Conservation (phyloP, 2,329 filamentous ascomycete genomes). For the Sclerotiophoma versabilis region DNA sequence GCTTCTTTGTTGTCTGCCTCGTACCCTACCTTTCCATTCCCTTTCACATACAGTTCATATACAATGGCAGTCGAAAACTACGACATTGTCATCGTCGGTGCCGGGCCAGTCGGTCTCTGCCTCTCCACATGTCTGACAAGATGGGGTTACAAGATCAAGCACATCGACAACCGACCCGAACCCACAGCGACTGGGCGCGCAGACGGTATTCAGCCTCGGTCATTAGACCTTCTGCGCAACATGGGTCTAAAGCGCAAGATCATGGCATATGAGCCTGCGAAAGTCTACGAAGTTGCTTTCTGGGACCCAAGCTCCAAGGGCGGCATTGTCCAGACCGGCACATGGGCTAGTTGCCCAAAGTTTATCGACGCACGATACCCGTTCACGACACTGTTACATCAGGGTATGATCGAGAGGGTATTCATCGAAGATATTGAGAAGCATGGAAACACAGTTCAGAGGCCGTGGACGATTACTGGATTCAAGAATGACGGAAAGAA, state of each 20-base stretch:
- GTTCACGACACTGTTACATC: constrained; percentile 68
- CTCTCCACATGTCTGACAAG: constrained; percentile 85
- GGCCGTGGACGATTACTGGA: constrained; percentile 68
- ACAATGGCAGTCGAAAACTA: constrained; percentile 56
- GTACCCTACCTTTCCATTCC: neutral
- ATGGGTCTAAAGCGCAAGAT: constrained; percentile 88
- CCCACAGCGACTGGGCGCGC: constrained; percentile 86
- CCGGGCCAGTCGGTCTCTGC: constrained; percentile 86
- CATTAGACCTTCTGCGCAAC: constrained; percentile 84
- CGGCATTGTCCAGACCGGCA: constrained; percentile 66
- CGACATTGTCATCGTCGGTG: constrained; percentile 83
- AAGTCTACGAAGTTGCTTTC: constrained; percentile 76
- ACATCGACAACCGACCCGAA: constrained; percentile 88
- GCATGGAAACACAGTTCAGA: constrained; percentile 62
- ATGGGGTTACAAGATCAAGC: constrained; percentile 95
- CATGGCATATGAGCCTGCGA: constrained; percentile 86
- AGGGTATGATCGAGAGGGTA: constrained; percentile 68
- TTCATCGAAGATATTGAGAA: constrained; percentile 69
- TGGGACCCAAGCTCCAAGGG: constrained; percentile 66
- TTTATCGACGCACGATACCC: constrained; percentile 75
- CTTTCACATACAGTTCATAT: neutral
- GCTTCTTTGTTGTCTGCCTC: constrained; percentile 5
- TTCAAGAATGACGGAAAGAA: constrained; percentile 68
- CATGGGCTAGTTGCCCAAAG: constrained; percentile 85
- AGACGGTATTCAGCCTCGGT: constrained; percentile 90